These are phyloP conservation scores for Clarireedia homoeocarpa DNA, from an alignment of 2,329 filamentous ascomycete genomes.

Conservation along the genomic window DNA sequence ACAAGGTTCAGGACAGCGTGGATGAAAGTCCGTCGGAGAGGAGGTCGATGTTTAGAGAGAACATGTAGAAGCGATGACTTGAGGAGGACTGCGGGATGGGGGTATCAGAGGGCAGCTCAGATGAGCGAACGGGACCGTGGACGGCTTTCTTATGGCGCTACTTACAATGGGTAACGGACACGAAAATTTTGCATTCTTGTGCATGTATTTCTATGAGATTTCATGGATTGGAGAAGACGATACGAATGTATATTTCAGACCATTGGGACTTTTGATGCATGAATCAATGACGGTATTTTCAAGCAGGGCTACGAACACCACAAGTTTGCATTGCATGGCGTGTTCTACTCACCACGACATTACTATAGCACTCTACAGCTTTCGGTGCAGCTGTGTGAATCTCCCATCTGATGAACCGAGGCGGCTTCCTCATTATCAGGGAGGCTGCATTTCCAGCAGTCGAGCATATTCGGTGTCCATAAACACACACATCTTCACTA, in stretches of 20 bases:
- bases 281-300: background rate
- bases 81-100: background rate
- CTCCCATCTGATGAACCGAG: too few relatives aligned
- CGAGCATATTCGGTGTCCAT: too few relatives aligned
- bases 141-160: background rate
- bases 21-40: conserved; percentile 56
- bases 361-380: too few relatives aligned
- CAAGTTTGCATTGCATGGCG: too few relatives aligned
- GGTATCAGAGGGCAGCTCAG: background rate
- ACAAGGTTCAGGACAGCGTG: conserved; percentile 20
- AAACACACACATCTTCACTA: too few relatives aligned
- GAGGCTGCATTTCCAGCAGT: too few relatives aligned
- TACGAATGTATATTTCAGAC: background rate
- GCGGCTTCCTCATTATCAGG: too few relatives aligned
- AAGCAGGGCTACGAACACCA: background rate
- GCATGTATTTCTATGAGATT: background rate
- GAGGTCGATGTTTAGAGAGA: conserved; percentile 62
- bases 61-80: conserved; percentile 40
- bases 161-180: background rate
- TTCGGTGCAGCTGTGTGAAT: too few relatives aligned
- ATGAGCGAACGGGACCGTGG: background rate
- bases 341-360: too few relatives aligned
- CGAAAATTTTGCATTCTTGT: background rate
- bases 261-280: too few relatives aligned
- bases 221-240: background rate